Evolutionary conservation across 176 grass and related monocot species (phyloP), one percentile per base, ranked within the genome.

Genomic region (Musa troglodytarum): DNA sequence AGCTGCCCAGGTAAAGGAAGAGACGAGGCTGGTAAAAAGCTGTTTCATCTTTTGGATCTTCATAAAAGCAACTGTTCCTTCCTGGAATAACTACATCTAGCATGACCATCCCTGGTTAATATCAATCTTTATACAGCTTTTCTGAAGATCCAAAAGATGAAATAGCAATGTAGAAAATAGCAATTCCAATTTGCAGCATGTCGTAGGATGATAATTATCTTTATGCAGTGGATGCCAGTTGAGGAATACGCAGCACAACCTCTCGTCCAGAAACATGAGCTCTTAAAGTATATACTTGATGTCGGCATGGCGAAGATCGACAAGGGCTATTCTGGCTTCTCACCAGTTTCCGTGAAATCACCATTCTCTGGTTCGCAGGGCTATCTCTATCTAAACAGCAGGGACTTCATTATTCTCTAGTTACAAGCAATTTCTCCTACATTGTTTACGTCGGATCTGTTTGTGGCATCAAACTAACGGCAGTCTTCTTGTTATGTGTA

Each of bases 161-260:
- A n/a, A n/a, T n/a, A n/a, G n/a, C n/a, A n/a, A n/a, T n/a, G n/a
- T n/a, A 43, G 4, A 43, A 43, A 43, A 4, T 43, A 43, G 34
- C 34, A 43, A 43, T 43, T 43, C 34, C 34, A 43, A 43, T 43
- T 43, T 43, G 17, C 17, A 16, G 55, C 55, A 61, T 64, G n/a
- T 25, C 10, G 22, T 12, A 2, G 22, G 10, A 8, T 19, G 9
- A 3, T 72, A 11, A n/a, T 22, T 74, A 22, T 74, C 72, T 15
- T 57, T 56, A 54, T 61, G 56, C 74, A 62, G 74, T 76, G 74
- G 74, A 76, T 76, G 74, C 56, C 74, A 22, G n/a, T 63, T 1
- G 56, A 62, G 2, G 74, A 76, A 20, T 50, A 76, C 63, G 28
- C 54, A 59, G 56, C 21, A 76, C 74, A 76, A 61, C 54, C 74